Percentiles rank a stretch among this genome's conserved stretches.
Evolutionary conservation across 2,329 filamentous ascomycete species (phyloP).

Genomic region (Fusarium incarnatum): DNA sequence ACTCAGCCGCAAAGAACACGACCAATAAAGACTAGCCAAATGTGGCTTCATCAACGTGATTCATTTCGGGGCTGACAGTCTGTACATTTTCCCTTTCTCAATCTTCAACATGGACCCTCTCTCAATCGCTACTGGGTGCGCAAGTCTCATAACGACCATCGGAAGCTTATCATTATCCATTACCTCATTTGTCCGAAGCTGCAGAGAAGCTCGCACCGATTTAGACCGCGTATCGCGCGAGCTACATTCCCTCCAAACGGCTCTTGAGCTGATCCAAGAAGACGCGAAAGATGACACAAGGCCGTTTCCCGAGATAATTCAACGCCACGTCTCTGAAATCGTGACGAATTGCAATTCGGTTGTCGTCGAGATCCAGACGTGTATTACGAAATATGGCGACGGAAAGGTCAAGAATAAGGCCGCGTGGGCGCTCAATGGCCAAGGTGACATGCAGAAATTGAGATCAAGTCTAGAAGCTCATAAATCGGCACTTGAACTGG

Average conservation of each 20-base stretch:
- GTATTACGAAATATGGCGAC: conserved; percentile 14
- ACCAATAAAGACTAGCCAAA: not conserved
- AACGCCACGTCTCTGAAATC: conserved; percentile 1
- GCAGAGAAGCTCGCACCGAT: conserved; percentile 27
- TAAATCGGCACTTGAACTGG: conserved; percentile 20
- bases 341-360: conserved; percentile 12
- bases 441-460: conserved; percentile 24
- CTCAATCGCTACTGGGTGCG: conserved; percentile 25
- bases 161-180: conserved; percentile 2
- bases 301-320: conserved; percentile 1
- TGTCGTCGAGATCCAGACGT: conserved; percentile 1
- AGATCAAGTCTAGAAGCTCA: conserved; percentile 19
- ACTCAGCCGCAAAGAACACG: not conserved
- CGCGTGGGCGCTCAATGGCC: conserved; percentile 3
- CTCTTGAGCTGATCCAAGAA: conserved; percentile 30
- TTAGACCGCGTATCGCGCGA: conserved; percentile 29
- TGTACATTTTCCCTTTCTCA: not conserved
- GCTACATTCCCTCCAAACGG: conserved; percentile 18
- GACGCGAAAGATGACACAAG: conserved; percentile 10
- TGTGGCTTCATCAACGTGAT: not conserved
- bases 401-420: not conserved
- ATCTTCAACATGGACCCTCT: conserved; percentile 11
- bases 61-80: not conserved
- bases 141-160: conserved; percentile 15
- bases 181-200: conserved; percentile 18